Base-by-base conservation (phyloP, 73 alveolate species). In the Symbiodinium natans region DNA sequence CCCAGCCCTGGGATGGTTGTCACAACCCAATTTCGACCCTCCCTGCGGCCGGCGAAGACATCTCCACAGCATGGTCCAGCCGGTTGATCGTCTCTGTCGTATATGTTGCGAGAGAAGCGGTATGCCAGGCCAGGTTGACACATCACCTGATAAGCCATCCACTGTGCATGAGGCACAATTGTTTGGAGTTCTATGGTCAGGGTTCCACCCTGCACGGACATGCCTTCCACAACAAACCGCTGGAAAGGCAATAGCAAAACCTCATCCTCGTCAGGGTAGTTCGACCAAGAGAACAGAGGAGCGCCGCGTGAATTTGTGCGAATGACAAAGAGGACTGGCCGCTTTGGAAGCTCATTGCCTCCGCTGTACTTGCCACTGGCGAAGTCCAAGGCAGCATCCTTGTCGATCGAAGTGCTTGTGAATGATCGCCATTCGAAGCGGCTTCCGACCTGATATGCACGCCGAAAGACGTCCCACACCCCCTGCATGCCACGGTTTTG, bases 201-300 rank as follows among this genome's bases (percentile, higher is more conserved):
- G 56, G 11, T 43, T 43, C 56, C 56, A 43, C 11, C 56, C 56
- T 43, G 56, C 56, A 11, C 56, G 92, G 27, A 39, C 27, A 6
- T 19, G 40, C 36, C 71, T 17, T 10, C 31, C 41, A 83, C 92
- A 1, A 1, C 1, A 31, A 83, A 41, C 4, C 77, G 42, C 75
- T 83, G 92, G 75, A 83, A 83, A 42, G 92, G 92, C 41, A 15
- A 17, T 38, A 83, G 34, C 73, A 83, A 43, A 25, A 83, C 75
- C n/a, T 83, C 92, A 33, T 46, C 46, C 77, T 83, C 92, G 25
- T 41, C 21, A 2, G 77, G 73, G 42, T 42, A 83, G 43, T 42
- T 46, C 23, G 92, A 83, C 92, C 92, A 83, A 10, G 8, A 2
- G 46, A 83, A 15, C 46, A 83, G 41, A 41, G 92, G 92, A 41